These are phyloP conservation scores for Asterochloris erici DNA, from an alignment of 139 green algal genomes.

Conservation along the genomic window DNA sequence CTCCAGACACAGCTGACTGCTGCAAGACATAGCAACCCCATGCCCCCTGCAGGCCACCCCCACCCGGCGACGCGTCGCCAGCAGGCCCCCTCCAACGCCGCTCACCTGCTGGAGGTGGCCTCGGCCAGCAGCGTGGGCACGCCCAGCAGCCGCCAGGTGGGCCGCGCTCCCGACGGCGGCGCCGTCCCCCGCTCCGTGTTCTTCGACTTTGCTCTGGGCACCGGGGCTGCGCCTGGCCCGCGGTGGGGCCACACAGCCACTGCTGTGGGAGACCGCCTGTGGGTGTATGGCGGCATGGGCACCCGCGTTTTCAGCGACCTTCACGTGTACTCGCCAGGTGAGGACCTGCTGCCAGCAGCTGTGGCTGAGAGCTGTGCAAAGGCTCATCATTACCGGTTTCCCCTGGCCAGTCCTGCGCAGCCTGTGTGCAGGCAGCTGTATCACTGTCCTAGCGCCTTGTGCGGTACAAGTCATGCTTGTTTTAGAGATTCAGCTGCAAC, in stretches of 20 bases:
- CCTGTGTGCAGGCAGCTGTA: too few relatives aligned
- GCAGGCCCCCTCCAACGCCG: too few relatives aligned
- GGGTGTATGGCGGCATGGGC: conserved; percentile 21
- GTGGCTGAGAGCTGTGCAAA: too few relatives aligned
- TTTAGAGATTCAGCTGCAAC: neutral
- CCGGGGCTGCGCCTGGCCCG: neutral
- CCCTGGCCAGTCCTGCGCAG: too few relatives aligned
- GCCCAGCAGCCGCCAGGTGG: too few relatives aligned
- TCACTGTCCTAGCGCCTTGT: neutral
- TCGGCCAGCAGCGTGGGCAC: too few relatives aligned
- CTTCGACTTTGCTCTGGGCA: conserved; percentile 7
- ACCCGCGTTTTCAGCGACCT: neutral
- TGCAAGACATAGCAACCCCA: too few relatives aligned
- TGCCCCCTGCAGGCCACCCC: too few relatives aligned
- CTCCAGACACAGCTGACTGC: too few relatives aligned
- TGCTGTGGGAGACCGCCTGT: conserved; percentile 15
- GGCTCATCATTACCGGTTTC: too few relatives aligned
- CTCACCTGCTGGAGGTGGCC: too few relatives aligned
- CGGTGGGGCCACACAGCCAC: conserved; percentile 23
- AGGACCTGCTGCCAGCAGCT: neutral
- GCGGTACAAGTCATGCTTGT: neutral
- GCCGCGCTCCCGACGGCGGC: neutral
- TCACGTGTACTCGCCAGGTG: conserved; percentile 8
- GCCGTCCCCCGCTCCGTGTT: conserved; percentile 4
- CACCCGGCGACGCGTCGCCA: too few relatives aligned